Evolutionary conservation across 306 rosid species (phyloP).

Genomic region (Pterocarpus macrocarpus): DNA sequence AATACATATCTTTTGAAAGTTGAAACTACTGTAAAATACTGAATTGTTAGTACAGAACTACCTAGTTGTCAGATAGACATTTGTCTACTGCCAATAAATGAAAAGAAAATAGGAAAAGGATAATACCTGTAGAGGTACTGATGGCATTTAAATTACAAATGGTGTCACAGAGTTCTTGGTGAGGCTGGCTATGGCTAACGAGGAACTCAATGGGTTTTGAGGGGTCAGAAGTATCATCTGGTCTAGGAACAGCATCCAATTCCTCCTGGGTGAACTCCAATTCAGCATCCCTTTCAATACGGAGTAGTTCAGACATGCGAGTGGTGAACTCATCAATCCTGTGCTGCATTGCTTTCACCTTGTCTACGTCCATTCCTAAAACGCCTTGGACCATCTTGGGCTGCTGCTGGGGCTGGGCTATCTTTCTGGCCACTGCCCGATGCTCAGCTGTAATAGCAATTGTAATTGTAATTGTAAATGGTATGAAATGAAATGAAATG

Average conservation of each 20-base stretch:
- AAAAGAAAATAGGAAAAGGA: background rate
- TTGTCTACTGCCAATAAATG: conserved; percentile 3
- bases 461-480: too few species aligned
- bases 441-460: conserved; percentile 69
- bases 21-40: too few species aligned
- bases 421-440: conserved; percentile 69
- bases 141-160: conserved; percentile 77
- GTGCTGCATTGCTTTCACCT: conserved; percentile 66
- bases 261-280: conserved; percentile 92
- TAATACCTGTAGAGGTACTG: conserved; percentile 80
- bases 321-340: conserved; percentile 68
- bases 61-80: conserved; percentile 7
- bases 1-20: too few species aligned
- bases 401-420: conserved; percentile 19
- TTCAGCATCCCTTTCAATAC: conserved; percentile 82
- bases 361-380: conserved; percentile 74
- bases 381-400: conserved; percentile 64
- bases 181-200: conserved; percentile 84
- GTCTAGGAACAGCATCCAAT: conserved; percentile 83
- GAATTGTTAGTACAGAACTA: background rate
- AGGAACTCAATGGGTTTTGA: conserved; percentile 78
- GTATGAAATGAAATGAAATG: background rate
- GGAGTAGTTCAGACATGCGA: conserved; percentile 76
- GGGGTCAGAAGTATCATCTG: conserved; percentile 62
- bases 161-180: conserved; percentile 87